Percentiles rank a stretch among this genome's conserved stretches.
Conservation (phyloP, 441 rosid genomes). For the Pelargonium exstipulatum region DNA sequence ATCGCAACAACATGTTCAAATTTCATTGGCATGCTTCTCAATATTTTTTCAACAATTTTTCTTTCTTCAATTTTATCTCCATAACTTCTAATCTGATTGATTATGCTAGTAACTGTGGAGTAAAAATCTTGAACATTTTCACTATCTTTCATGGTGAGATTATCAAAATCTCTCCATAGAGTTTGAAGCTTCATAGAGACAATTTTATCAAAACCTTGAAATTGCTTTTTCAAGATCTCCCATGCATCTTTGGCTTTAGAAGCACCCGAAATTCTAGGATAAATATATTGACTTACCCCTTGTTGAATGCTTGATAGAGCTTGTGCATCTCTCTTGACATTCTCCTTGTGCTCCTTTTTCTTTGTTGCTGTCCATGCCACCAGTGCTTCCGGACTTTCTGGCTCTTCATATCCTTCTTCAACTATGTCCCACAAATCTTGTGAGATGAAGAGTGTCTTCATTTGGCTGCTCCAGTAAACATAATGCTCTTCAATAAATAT, state of each 20-base stretch:
- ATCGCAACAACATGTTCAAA: neutral
- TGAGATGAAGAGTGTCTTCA: neutral
- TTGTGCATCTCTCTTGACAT: no score
- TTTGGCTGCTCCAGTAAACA: conserved; percentile 1
- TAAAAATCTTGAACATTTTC: neutral
- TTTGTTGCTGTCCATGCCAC: neutral
- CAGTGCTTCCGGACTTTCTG: neutral
- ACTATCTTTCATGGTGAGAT: neutral
- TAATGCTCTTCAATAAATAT: neutral
- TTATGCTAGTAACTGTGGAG: neutral
- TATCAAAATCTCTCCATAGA: conserved; percentile 4
- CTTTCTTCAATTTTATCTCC: neutral
- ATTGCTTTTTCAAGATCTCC: conserved; percentile 1
- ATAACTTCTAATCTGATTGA: neutral
- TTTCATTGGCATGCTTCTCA: neutral
- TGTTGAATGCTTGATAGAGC: neutral
- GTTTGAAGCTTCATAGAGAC: neutral
- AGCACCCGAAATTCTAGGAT: neutral
- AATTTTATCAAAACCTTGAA: neutral
- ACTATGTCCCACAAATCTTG: neutral
- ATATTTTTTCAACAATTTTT: neutral
- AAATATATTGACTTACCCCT: neutral
- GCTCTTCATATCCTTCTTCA: neutral
- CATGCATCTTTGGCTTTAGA: neutral
- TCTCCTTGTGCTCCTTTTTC: no score